Percentiles rank a stretch among this genome's conserved stretches.
Conservation (phyloP, 2,329 filamentous ascomycete species). For the Sarocladiaceae sp. region DNA sequence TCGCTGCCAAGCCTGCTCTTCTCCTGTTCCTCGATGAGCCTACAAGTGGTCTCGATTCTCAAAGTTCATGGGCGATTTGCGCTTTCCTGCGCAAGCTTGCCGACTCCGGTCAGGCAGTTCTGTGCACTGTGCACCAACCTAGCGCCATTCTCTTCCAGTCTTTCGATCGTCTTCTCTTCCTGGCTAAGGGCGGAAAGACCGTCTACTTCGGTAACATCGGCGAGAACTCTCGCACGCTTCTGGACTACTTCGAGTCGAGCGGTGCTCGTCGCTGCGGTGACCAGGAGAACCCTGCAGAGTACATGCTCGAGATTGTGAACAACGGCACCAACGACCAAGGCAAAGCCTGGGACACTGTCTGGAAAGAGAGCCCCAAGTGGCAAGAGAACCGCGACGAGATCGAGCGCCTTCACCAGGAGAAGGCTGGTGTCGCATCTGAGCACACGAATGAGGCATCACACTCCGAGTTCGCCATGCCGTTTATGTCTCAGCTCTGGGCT, state of each 20-base stretch:
- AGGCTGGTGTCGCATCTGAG: conserved; percentile 11
- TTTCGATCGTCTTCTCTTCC: conserved; percentile 59
- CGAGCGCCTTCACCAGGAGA: conserved; percentile 54
- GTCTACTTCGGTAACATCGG: conserved; percentile 69
- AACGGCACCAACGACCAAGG: conserved; percentile 31
- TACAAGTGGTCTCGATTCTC: conserved; percentile 57
- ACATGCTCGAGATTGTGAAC: conserved; percentile 56
- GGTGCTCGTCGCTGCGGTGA: conserved; percentile 48
- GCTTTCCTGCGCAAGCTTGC: conserved; percentile 59
- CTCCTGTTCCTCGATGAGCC: conserved; percentile 60
- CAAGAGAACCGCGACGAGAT: conserved; percentile 56
- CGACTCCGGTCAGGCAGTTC: conserved; percentile 46
- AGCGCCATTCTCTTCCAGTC: conserved; percentile 48
- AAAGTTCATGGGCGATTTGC: conserved; percentile 61
- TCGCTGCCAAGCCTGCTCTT: conserved; percentile 46
- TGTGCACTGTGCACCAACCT: conserved; percentile 54
- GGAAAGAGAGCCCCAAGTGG: conserved; percentile 52
- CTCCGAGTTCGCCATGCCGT: conserved; percentile 75
- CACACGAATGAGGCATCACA: conserved; percentile 23
- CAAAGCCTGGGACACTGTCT: conserved; percentile 64
- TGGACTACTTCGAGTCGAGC: conserved; percentile 61
- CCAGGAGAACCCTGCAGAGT: conserved; percentile 66
- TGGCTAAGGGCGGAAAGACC: conserved; percentile 60
- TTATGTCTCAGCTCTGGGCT: conserved; percentile 58
- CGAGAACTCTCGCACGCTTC: conserved; percentile 49